Conservation (phyloP, 768 basidiomycete species). For the Boletus reticuloceps region DNA sequence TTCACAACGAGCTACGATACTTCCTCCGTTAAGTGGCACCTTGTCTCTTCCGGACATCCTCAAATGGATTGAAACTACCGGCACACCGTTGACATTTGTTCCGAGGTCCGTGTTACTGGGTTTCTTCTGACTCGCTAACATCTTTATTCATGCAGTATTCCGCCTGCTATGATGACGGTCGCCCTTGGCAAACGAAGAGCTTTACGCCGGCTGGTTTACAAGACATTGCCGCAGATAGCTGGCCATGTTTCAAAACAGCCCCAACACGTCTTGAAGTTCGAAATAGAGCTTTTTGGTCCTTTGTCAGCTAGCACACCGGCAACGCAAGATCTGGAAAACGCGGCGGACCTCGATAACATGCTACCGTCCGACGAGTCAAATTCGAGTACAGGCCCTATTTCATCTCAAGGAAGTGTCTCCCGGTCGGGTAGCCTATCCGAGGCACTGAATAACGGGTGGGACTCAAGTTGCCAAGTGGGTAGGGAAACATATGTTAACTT, state of each 20-base stretch:
- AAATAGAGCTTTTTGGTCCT: constrained; percentile 31
- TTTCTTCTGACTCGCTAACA: not conserved
- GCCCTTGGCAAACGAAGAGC: constrained; percentile 31
- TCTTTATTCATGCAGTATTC: constrained; percentile 33
- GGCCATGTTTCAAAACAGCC: constrained; percentile 5
- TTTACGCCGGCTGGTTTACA: constrained; percentile 51
- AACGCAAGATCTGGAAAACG: not conserved
- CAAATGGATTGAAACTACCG: constrained; percentile 41
- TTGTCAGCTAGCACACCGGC: not conserved
- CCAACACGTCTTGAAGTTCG: constrained; percentile 37
- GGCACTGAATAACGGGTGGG: not conserved
- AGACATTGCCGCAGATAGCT: constrained; percentile 25
- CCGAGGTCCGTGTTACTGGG: constrained; percentile 41
- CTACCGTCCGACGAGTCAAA: not conserved
- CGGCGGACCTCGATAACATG: not conserved
- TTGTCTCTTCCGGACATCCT: constrained; percentile 41
- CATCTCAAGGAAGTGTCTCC: not conserved
- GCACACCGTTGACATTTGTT: constrained; percentile 42
- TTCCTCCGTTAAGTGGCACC: constrained; percentile 47
- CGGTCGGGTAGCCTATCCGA: not conserved
- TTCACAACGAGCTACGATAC: constrained; percentile 37
- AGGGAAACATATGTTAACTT: constrained; percentile 42
- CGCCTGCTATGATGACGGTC: constrained; percentile 33
- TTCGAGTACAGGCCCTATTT: not conserved
- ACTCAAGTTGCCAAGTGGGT: constrained; percentile 35